Evolutionary conservation across 805 yeast species (phyloP).

Genomic region (Candida ortonii): DNA sequence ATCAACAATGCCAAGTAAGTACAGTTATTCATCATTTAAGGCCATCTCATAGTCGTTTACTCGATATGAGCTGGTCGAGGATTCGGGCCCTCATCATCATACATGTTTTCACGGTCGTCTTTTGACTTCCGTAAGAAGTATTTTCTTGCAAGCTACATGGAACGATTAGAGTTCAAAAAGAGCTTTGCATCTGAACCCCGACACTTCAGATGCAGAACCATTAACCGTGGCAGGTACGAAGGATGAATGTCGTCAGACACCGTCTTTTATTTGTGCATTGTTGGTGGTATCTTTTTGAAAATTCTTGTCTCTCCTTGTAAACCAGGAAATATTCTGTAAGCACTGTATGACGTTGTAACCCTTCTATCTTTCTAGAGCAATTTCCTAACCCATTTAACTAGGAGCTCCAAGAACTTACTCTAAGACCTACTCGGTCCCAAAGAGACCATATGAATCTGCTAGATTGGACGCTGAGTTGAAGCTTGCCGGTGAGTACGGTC

Average conservation of each 20-base stretch:
- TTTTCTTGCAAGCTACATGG: constrained; percentile 11
- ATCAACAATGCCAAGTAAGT: constrained; percentile 32
- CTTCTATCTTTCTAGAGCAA: constrained; percentile 1
- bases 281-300: constrained; percentile 1
- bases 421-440: constrained; percentile 99
- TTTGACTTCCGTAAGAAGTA: constrained; percentile 5
- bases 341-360: constrained; percentile 10
- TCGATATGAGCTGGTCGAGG: constrained; percentile 18
- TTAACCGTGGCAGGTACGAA: constrained; percentile 4
- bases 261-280: constrained; percentile 1
- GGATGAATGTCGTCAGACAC: not conserved
- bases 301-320: constrained; percentile 8
- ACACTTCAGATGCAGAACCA: constrained; percentile 68
- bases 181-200: constrained; percentile 71
- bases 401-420: constrained; percentile 99
- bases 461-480: constrained; percentile 99
- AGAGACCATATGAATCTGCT: constrained; percentile 98
- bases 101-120: not conserved
- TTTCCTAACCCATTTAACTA: constrained; percentile 31
- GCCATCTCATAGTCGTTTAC: too few relatives aligned
- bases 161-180: constrained; percentile 6
- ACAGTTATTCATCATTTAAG: constrained; percentile 7
- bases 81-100: constrained; percentile 22
- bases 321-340: constrained; percentile 7
- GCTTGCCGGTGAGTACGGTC: constrained; percentile 99